phyloP scores from a whole-genome alignment of 1,284 basidiomycete species.

The Peniophora sp. region DNA sequence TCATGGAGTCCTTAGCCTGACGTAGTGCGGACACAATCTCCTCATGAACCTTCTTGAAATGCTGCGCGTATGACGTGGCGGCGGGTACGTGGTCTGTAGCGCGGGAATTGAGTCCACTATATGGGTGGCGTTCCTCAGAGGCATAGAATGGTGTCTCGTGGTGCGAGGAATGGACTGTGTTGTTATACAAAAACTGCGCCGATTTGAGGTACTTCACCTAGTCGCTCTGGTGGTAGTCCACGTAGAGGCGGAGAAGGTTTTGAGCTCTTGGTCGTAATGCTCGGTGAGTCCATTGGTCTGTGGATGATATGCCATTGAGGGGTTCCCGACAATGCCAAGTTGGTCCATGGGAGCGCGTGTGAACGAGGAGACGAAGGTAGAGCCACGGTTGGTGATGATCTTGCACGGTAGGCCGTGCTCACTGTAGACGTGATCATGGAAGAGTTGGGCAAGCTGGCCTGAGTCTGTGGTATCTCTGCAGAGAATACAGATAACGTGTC shows the following conservation, averaged over 20 bases:
- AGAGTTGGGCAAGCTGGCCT: background rate
- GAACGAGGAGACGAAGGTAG: conserved; percentile 25
- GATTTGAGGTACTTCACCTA: conserved; percentile 33
- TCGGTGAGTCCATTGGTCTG: conserved; percentile 35
- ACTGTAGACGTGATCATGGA: background rate
- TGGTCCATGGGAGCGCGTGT: conserved; percentile 16
- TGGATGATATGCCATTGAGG: conserved; percentile 26
- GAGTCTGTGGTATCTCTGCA: too few species aligned
- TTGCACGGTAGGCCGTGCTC: conserved; percentile 22
- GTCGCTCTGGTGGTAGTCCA: conserved; percentile 34
- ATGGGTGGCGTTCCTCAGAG: conserved; percentile 26
- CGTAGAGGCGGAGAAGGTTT: conserved; percentile 28
- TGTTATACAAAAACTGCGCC: conserved; percentile 40
- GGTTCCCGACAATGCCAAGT: conserved; percentile 15
- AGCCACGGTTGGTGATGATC: conserved; percentile 23
- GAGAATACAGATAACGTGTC: too few species aligned
- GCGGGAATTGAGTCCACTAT: too few species aligned
- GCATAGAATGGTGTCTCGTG: conserved; percentile 32
- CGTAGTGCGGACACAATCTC: background rate
- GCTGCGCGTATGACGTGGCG: background rate
- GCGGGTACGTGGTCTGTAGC: too few species aligned
- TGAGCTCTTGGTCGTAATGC: conserved; percentile 33
- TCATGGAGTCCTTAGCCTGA: background rate
- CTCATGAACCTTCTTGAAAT: background rate
- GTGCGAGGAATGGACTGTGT: conserved; percentile 25